Evolutionary conservation across 2,329 filamentous ascomycete species (phyloP), one percentile per base, ranked within the genome.

Genomic region (Botrytis sinoallii): DNA sequence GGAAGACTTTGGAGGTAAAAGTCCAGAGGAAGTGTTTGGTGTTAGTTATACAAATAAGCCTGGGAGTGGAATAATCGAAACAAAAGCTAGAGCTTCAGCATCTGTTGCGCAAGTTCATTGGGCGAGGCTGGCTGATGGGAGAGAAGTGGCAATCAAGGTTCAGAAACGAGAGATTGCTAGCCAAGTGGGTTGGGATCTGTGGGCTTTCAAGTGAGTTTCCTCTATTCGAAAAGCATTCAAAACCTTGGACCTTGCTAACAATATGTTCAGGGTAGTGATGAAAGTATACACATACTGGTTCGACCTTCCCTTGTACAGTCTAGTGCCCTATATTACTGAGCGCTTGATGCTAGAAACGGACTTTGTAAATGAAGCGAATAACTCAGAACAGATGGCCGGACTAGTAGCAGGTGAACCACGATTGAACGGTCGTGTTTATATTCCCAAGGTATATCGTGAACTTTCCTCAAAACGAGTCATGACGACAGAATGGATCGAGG

Each of bases 401-500:
- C 87, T 97, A 7, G 90, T 98, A 66, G 87, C 89, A 63, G 86
- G 86, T 32, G 96, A 98, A 81, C 90, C 92, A 35, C 87, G 92
- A 40, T 85, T 99, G 52, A 89, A 90, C 38, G 91, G 90, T 64
- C 88, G 94, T 46, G 95, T 98, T 3, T 98, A 98, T 81, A 91
- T 99, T 12, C 96, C 96, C 0, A 88, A 90, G 57, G 90, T 97
- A 16, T 95, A 97, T 81, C 86, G 90, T 6, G 94, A 97, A 75
- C 87, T 98, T 42, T 94, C 90, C 70, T 94, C 92, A 25, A 92
- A 87, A 80, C 88, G 96, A 55, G 90, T 99, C 67, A 91, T 99
- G 85, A 97, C 95, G 0, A 94, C 95, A 0, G 96, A 99, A 82
- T 99, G 96, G 96, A 97, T 99, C 74, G 96, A 99, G 83, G 96